Base-by-base conservation (phyloP, 371 early-diverging fungal species). In the Zopfochytrium polystomum region DNA sequence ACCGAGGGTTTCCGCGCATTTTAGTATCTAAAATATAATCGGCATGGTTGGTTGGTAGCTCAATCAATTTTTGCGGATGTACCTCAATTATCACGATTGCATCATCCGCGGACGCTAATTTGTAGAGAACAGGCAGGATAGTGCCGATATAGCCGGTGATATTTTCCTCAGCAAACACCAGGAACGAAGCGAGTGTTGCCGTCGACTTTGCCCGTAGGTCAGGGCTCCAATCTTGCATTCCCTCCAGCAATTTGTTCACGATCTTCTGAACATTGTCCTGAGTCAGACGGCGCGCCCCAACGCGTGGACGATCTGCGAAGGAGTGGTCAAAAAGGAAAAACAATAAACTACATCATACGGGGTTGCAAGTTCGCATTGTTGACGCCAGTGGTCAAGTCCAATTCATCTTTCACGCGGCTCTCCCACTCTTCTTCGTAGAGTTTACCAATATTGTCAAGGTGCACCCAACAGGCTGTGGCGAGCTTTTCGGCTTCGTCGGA, bases 231-330 rank as follows among this genome's bases (percentile, higher is more conserved):
- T 89, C 68, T 65, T 74, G 29, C 63, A 82, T 26, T 32, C 79
- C 68, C 60, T 83, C 71, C 59, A 82, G 23, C 48, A 79, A 6
- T 60, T 80, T 38, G 49, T 74, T 52, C 64, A 83, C 67, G 77
- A 86, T 74, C 70, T 90, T 67, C 63, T 79, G 62, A 52, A 61
- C 72, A 63, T 69, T 75, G 35, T 79, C 82, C n/a, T 75, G 52
- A 4, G 81, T 75, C 20, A 79, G 52, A 46, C 76, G 74, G 23
- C 82, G 69, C 32, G 61, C 58, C 18, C 82, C 82, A 6, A 78
- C 71, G 9, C 79, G 58, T 15, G 75, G 75, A 9, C 78, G 70
- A 7, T 57, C 76, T 75, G 43, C 2, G 1, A 6, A 5, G 58
- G 15, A 15, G 15, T 30, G 22, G 45, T 22, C 9, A 35, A 29